Percentiles rank a stretch among this genome's conserved stretches.
Evolutionary conservation across 164 flowering plant genomes (phyloP).

Genomic region (Magnolia sinica): DNA sequence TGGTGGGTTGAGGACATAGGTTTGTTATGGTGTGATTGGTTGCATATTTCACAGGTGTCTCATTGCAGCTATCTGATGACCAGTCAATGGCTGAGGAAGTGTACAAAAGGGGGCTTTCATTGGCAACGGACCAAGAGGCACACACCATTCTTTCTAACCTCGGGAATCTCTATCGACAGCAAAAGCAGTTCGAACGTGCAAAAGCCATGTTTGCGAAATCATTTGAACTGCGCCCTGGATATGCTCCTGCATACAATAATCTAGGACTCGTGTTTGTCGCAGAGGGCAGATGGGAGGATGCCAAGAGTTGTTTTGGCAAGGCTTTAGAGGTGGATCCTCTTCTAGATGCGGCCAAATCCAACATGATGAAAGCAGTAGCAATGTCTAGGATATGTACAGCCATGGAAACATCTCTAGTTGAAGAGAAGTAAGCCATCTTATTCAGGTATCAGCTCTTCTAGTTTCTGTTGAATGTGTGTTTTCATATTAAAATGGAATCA

Average conservation of each 20-base stretch:
- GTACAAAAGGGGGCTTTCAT: conserved; percentile 62
- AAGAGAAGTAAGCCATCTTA: neutral
- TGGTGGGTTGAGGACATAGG: neutral
- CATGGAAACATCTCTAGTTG: neutral
- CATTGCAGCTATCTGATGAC: conserved; percentile 74
- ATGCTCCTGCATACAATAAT: conserved; percentile 95
- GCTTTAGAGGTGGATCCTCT: conserved; percentile 72
- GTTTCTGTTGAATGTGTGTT: too few relatives aligned
- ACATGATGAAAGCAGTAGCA: conserved; percentile 59
- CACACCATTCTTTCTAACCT: conserved; percentile 78
- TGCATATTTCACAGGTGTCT: conserved; percentile 45
- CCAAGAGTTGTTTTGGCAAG: conserved; percentile 68
- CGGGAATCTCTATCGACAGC: conserved; percentile 77
- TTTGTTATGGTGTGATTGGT: neutral
- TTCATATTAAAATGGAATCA: neutral
- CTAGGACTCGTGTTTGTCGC: conserved; percentile 91
- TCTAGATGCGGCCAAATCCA: conserved; percentile 87
- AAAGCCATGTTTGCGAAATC: conserved; percentile 81
- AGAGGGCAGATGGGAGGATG: conserved; percentile 79
- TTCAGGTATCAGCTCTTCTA: neutral
- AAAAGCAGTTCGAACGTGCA: conserved; percentile 53
- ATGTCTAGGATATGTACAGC: conserved; percentile 41
- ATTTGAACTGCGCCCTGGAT: conserved; percentile 76
- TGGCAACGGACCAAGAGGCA: conserved; percentile 56
- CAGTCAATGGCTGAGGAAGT: conserved; percentile 68